Conservation (phyloP, 83 land plant species). For the Diphasiastrum complanatum region DNA sequence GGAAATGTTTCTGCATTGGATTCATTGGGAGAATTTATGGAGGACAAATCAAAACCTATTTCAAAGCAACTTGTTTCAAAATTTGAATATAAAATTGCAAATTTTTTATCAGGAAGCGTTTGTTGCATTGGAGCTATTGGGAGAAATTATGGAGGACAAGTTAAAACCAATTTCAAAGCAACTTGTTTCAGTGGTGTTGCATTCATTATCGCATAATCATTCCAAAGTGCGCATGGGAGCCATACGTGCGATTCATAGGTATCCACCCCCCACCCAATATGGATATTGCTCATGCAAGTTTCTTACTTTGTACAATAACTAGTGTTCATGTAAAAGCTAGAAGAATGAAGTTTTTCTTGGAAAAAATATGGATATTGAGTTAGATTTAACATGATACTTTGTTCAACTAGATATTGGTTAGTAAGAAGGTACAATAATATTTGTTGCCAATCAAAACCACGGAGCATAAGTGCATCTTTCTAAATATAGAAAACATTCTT, state of each 20-base stretch:
- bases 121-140: constrained; percentile 24
- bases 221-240: constrained; percentile 39
- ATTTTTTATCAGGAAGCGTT: constrained; percentile 26
- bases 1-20: constrained; percentile 34
- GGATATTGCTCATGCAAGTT: background rate
- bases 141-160: constrained; percentile 24
- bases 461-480: no score
- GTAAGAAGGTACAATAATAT: no score
- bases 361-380: background rate
- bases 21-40: constrained; percentile 27
- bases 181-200: constrained; percentile 25
- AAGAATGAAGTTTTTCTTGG: no score
- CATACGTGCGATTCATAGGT: constrained; percentile 33
- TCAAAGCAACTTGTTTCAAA: constrained; percentile 33
- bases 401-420: no score
- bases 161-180: constrained; percentile 32
- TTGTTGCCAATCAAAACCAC: no score
- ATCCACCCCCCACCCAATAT: background rate
- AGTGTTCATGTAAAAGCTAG: no score
- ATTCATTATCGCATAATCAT: constrained; percentile 34
- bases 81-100: background rate
- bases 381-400: background rate
- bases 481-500: no score
- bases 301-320: no score
- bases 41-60: constrained; percentile 24